Evolutionary conservation across 1,139 yeast species (phyloP), one percentile per base, ranked within the genome.

Genomic region (Candida albicans): DNA sequence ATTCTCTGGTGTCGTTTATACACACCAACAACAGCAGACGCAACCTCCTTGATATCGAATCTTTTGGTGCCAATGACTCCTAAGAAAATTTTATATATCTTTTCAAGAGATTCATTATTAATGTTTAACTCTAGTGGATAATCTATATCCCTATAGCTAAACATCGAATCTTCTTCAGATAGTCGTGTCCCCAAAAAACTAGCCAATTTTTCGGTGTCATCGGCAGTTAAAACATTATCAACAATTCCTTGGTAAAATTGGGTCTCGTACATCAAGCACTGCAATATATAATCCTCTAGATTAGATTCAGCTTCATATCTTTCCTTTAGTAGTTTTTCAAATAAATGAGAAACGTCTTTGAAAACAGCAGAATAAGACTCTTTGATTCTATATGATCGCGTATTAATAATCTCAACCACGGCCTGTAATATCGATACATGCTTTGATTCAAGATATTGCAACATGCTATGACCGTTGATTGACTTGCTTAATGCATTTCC

Each of bases 201-300:
- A 3, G 59, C 59, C 18, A 65, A 50, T 36, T 54, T 52, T 15
- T 58, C 59, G 4, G 70, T 62, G 35, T 64, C 68, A 24, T 57
- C 57, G 8, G 58, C 53, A 9, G 46, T 50, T n/a, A 56, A 33
- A 14, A 52, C 45, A 25, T 52, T 43, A 22, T 37, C 40, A 32
- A 55, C 55, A n/a, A 62, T 43, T 2, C 46, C 44, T 8, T 57
- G 41, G 41, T 52, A 58, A 44, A 53, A 61, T 18, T 33, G 37
- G 4, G 51, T 41, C 36, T 67, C 70, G 40, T 62, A 52, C 5
- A 42, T 42, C 27, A 57, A 49, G 41, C 69, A 63, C 27, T 47
- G 41, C 33, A 52, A 48, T 14, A 67, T 41, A 43, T 57, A 64
- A 2, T 50, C 44, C 2, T 53, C 49, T 31, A 67, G 45, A 9